Evolutionary conservation across 1,284 basidiomycete species (phyloP), one percentile per base, ranked within the genome.

Genomic region (Neonothopanus nambi): DNA sequence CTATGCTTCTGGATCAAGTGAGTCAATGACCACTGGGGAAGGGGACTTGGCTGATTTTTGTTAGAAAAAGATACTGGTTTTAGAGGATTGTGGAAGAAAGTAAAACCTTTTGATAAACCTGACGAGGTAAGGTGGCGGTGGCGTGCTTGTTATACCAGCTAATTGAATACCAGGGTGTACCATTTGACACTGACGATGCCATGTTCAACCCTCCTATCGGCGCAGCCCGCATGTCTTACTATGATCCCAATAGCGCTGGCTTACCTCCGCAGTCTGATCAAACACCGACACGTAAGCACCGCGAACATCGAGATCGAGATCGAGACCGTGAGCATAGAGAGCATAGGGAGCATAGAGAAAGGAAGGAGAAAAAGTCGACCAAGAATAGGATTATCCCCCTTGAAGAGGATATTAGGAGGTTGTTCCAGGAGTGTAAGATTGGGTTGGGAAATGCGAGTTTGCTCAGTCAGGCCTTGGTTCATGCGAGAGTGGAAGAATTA

Each of bases 391-490:
- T 91, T 43, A 89, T 91, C 45, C 82, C 89, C 0, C 77, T 69
- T 3, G 87, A 90, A 39, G 89, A 91, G 62, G 89, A 91, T 63
- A 89, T 91, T 54, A 78, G 85, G 5, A 77, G 87, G 11, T 67
- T 93, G 47, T 84, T 89, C 64, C 84, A 89, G 61, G 90, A 93
- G 64, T 92, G 89, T 68, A 82, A 82, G 59, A 81, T 91, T 51
- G 89, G 85, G 6, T 75, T 77, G 43, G 85, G 84, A 6, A 91
- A 91, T 61, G 89, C 90, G 0, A 67, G 71, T 37, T 56, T 93
- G 7, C 71, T 93, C 3, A 55, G 9, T 33, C 30, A 33, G 30
- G 30, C 30, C 2, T 9, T 33, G 8, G 30, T 33, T 4, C 30
- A 33, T 9, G 30, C 30, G 9, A 9, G 30, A 33, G 87, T 87